Percentiles rank a stretch among this genome's conserved stretches.
Evolutionary conservation across 352 stramenopile species (phyloP).

Genomic region (Phytophthora constricta): DNA sequence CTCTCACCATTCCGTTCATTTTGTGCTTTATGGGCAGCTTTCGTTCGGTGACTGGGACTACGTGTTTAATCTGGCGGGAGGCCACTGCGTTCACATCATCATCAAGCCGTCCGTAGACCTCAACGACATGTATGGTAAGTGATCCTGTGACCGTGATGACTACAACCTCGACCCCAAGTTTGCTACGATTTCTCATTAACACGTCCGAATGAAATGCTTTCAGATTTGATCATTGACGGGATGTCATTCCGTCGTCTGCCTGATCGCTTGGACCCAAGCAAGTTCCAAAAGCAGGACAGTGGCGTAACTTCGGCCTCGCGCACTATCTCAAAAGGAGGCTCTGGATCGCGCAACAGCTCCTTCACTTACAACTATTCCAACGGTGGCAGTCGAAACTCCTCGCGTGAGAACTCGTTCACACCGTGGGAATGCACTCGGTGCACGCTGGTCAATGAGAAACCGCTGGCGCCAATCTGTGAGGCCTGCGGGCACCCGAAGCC

Average conservation of each 20-base stretch:
- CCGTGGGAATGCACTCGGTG: constrained; percentile 77
- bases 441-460: constrained; percentile 84
- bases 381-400: constrained; percentile 39
- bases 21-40: constrained; percentile 36
- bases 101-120: constrained; percentile 87
- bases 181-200: no score
- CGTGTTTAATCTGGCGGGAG: constrained; percentile 82
- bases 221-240: constrained; percentile 83
- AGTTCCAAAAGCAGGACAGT: constrained; percentile 39
- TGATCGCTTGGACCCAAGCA: constrained; percentile 61
- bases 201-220: neutral
- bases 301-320: constrained; percentile 36
- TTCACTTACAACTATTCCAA: constrained; percentile 56
- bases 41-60: constrained; percentile 88
- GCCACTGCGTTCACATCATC: constrained; percentile 84
- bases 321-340: constrained; percentile 18
- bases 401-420: constrained; percentile 62
- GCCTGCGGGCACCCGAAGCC: constrained; percentile 72
- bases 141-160: no score
- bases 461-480: constrained; percentile 73
- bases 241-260: constrained; percentile 82
- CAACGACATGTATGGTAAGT: constrained; percentile 90
- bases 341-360: constrained; percentile 39
- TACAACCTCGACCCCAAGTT: no score
- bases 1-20: constrained; percentile 1